These are phyloP conservation scores for Luffa acutangula DNA, from an alignment of 306 rosid species.

Conservation along the genomic window DNA sequence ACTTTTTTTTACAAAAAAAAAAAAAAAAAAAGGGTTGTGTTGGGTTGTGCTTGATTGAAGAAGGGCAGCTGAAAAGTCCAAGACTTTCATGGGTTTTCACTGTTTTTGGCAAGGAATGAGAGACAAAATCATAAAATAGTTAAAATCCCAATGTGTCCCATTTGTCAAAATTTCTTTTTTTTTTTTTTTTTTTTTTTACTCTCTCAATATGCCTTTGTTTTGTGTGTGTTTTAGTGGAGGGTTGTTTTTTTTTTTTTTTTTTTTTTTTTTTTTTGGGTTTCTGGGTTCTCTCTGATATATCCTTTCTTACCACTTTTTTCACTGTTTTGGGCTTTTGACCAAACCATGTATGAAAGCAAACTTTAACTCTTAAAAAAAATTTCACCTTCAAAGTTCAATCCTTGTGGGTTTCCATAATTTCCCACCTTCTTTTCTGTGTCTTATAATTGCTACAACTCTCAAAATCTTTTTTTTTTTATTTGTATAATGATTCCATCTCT, in stretches of 20 bases:
- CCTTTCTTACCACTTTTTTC: slow-evolving; percentile 1
- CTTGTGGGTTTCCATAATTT: background rate
- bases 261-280: background rate
- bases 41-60: slow-evolving; percentile 41
- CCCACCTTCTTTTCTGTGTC: slow-evolving; percentile 14
- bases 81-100: slow-evolving; percentile 78
- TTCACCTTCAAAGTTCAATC: slow-evolving; percentile 13
- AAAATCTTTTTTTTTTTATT: background rate
- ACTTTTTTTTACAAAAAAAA: background rate
- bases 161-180: slow-evolving; percentile 23
- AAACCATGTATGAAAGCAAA: slow-evolving; percentile 26
- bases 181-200: slow-evolving; percentile 13
- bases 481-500: slow-evolving; percentile 16
- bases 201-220: background rate
- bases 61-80: slow-evolving; percentile 64
- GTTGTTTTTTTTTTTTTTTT: background rate
- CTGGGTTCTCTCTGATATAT: background rate
- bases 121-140: slow-evolving; percentile 10
- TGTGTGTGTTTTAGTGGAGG: background rate
- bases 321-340: slow-evolving; percentile 11
- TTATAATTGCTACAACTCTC: slow-evolving; percentile 23
- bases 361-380: slow-evolving; percentile 46
- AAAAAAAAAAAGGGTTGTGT: background rate
- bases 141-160: slow-evolving; percentile 43
- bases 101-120: slow-evolving; percentile 61